Percentiles rank a stretch among this genome's conserved stretches.
Conservation (phyloP, 768 basidiomycete genomes). For the Suillus clintonianus region DNA sequence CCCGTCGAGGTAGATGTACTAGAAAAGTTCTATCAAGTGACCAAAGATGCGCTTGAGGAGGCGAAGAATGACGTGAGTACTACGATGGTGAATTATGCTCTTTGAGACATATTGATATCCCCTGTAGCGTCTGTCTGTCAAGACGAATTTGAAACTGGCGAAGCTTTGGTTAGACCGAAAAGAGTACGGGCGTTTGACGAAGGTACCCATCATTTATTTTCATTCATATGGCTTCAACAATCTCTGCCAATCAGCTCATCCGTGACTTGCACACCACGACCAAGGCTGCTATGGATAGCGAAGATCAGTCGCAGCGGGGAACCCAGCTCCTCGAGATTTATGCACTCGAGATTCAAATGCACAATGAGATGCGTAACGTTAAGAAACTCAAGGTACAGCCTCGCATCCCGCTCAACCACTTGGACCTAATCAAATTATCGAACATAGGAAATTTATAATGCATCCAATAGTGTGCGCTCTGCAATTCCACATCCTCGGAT, state of each 20-base stretch:
- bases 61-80: slow-evolving; percentile 89
- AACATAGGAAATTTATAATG: slow-evolving; percentile 92
- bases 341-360: slow-evolving; percentile 99
- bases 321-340: slow-evolving; percentile 96
- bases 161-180: slow-evolving; percentile 96
- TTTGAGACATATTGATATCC: background rate
- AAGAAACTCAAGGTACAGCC: slow-evolving; percentile 85
- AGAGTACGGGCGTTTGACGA: slow-evolving; percentile 83
- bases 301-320: slow-evolving; percentile 89
- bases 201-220: slow-evolving; percentile 45
- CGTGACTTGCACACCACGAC: slow-evolving; percentile 75
- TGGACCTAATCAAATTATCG: background rate
- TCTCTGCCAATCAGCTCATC: slow-evolving; percentile 54
- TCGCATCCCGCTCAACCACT: background rate
- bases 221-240: background rate
- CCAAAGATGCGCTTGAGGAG: slow-evolving; percentile 86
- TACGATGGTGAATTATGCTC: background rate
- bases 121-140: slow-evolving; percentile 81
- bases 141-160: slow-evolving; percentile 95
- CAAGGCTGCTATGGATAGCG: slow-evolving; percentile 59
- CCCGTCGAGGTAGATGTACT: slow-evolving; percentile 81
- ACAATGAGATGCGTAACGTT: slow-evolving; percentile 93
- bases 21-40: slow-evolving; percentile 94
- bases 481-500: slow-evolving; percentile 98
- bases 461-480: slow-evolving; percentile 87